Evolutionary conservation across 2,329 filamentous ascomycete genomes (phyloP).

Genomic region (Trichoderma sp.): DNA sequence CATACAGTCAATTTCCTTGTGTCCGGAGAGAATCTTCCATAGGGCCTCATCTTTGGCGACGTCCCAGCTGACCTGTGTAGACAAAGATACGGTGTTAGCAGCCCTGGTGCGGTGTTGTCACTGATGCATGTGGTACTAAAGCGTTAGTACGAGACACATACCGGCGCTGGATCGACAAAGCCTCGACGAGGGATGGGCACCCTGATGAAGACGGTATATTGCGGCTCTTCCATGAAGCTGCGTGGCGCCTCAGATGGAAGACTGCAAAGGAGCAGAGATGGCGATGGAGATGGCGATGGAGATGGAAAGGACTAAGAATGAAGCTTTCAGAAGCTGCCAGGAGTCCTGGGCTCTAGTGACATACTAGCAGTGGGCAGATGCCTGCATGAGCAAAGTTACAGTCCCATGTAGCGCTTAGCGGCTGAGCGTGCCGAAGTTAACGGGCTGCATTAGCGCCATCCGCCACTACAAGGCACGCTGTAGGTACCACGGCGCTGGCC

Average conservation of each 20-base stretch:
- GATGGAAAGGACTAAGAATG: conserved; percentile 1
- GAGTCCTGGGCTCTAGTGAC: not conserved
- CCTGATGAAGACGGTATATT: conserved; percentile 78
- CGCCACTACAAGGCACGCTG: not conserved
- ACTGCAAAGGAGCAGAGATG: not conserved
- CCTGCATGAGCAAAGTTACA: not conserved
- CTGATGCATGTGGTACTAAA: conserved; percentile 1
- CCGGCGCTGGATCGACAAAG: conserved; percentile 87
- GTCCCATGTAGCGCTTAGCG: not conserved
- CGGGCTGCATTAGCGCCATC: conserved; percentile 16
- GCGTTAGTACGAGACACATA: conserved; percentile 44
- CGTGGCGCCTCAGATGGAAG: not conserved
- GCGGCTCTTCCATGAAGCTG: conserved; percentile 51
- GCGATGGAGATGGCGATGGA: not conserved
- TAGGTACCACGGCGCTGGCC: not conserved
- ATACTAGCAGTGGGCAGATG: not conserved
- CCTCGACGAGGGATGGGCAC: conserved; percentile 85
- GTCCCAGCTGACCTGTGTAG: conserved; percentile 80
- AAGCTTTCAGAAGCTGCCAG: not conserved
- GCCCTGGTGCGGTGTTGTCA: not conserved
- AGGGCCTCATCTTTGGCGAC: conserved; percentile 80
- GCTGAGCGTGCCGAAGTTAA: conserved; percentile 3
- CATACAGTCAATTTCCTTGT: conserved; percentile 85
- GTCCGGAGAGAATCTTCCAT: conserved; percentile 86
- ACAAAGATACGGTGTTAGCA: conserved; percentile 6